Evolutionary conservation across 2,329 filamentous ascomycete species (phyloP), one percentile per base, ranked within the genome.

Genomic region (Scedosporium apiospermum): DNA sequence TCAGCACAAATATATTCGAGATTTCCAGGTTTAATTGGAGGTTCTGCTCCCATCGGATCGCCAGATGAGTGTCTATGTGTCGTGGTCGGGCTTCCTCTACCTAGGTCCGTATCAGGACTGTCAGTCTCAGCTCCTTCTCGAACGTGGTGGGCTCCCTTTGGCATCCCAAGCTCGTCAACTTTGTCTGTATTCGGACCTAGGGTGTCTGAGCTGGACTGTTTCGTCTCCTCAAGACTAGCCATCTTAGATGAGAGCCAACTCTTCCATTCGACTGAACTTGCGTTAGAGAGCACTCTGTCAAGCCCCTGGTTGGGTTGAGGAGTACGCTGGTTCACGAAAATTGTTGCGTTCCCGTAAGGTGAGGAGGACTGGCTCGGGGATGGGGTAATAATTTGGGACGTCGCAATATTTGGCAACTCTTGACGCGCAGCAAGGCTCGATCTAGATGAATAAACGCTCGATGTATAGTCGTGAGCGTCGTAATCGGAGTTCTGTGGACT

Each of bases 231-330:
- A 1, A 81, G 68, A 62, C 78, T 80, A 0, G 78, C 78, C 7
- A 81, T 76, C 51, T 83, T 79, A 2, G 79, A 75, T 7, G 81
- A 81, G 46, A 84, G 76, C 78, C 78, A 81, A 0, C 73, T 77
- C 69, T 83, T 83, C 82, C 81, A 84, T 63, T 83, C 82, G 2
- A 76, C 70, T 2, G 80, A 83, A 63, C 80, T 80, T 5, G 73
- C 72, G 0, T 74, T 74, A 1, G 78, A 80, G 3, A 69, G 66
- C 1, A 73, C 70, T n/a, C 77, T 72, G 57, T 72, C 71, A 18
- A 74, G 70, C 58, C 42, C 62, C 58, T 18, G 71, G 0, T 66
- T 69, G 16, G 68, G 66, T 6, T 66, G 65, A 26, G 72, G 53
- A 9, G 63, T 63, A 1, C 60, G 12, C n/a, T 46, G 18, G 21